These are phyloP conservation scores for Wallacemonas rigidus DNA, from an alignment of 208 protist genomes.

Conservation along the genomic window DNA sequence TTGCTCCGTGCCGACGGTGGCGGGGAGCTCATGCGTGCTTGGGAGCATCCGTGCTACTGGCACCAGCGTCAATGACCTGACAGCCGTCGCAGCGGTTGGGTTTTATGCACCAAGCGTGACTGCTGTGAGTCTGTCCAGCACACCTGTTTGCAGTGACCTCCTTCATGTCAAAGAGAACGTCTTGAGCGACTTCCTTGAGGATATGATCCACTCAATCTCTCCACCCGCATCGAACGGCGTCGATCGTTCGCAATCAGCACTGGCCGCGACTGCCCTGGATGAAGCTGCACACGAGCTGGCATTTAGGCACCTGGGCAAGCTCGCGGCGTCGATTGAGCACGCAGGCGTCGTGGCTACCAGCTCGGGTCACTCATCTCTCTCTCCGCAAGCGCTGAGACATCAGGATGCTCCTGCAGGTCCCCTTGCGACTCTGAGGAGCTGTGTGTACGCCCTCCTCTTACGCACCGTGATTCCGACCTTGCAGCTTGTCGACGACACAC, in stretches of 20 bases:
- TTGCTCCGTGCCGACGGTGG: background rate
- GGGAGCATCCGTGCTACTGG: slow-evolving; percentile 1
- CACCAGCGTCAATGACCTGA: slow-evolving; percentile 14
- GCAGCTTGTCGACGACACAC: slow-evolving; percentile 25
- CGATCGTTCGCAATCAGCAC: background rate
- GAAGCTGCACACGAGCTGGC: slow-evolving; percentile 5
- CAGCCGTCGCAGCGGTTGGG: slow-evolving; percentile 27
- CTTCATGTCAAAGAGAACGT: slow-evolving; percentile 11
- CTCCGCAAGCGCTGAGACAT: background rate
- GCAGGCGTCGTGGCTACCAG: too few relatives aligned
- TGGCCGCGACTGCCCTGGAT: background rate
- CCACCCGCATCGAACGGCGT: background rate
- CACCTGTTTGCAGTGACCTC: slow-evolving; percentile 30
- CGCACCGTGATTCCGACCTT: slow-evolving; percentile 43
- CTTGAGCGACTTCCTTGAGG: slow-evolving; percentile 24
- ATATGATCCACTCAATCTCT: slow-evolving; percentile 6
- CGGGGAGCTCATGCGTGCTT: background rate
- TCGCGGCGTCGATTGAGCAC: background rate
- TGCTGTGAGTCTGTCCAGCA: slow-evolving; percentile 33
- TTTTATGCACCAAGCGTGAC: slow-evolving; percentile 19
- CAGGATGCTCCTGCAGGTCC: slow-evolving; percentile 24
- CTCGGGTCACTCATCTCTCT: background rate
- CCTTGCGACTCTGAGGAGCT: slow-evolving; percentile 11
- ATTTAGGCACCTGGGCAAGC: background rate
- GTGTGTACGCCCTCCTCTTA: slow-evolving; percentile 50